Base-by-base conservation (phyloP, 2,329 filamentous ascomycete species). In the Neofusicoccum laricinum region DNA sequence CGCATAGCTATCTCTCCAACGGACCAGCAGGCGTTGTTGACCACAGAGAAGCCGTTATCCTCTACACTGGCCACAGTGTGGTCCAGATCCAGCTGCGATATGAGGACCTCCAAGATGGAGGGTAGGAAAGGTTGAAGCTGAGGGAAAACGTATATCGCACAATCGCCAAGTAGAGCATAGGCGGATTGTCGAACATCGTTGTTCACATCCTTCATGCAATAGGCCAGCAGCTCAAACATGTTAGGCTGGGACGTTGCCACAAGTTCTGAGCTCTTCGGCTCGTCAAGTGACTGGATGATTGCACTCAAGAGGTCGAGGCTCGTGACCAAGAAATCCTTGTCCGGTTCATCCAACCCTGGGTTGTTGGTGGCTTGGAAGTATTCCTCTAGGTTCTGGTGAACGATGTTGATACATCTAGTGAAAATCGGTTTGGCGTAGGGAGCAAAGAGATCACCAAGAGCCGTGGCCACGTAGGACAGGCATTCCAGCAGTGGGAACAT, bases 1-100 rank as follows among this genome's bases (percentile, higher is more conserved):
- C 92, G 88, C 76, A 97, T 88, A 15, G 93, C 88, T 67, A 98
- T 95, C 80, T 99, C 95, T 46, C 95, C 95, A 25, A 88, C 89
- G 6, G 93, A 96, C 95, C 95, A 99, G 80, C 94, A 98, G 21
- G 95, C 94, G 74, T 99, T 99, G 84, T 98, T 99, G 66, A 98
- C 88, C 34, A 98, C 93, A 66, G 93, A 92, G 76, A 97, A 97
- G 14, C 88, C 89, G 17, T 87, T 90, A 68, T 96, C 92, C 51
- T 92, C 88, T 66, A 93, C 90, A 70, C 96, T 92, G 66, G 93
- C 85, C 63, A 84, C 84, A 66, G 93, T 90, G 69, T 79, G 72
- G 14, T 69, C 71, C 41, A 97, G 82, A 69, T 98, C 93, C 32
- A 99, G 86, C 75, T 98, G 93, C 71, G 88, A 87, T 68, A 97